These are phyloP conservation scores for Chrysoporthe cubensis DNA, from an alignment of 2,329 filamentous ascomycete genomes.

Conservation along the genomic window DNA sequence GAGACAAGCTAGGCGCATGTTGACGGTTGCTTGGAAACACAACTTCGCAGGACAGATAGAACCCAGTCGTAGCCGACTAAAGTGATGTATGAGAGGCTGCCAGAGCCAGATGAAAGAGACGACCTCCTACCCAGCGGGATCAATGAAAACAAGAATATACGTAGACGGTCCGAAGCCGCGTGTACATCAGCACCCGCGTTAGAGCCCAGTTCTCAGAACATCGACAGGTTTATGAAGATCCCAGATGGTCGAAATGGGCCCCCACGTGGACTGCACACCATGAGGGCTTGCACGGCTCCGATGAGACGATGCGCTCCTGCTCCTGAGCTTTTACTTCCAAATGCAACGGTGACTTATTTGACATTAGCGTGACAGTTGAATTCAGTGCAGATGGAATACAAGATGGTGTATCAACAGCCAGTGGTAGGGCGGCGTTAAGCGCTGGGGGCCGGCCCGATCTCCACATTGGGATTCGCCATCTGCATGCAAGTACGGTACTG, in stretches of 20 bases:
- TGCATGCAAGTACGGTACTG: no score
- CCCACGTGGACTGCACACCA: neutral
- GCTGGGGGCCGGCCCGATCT: neutral
- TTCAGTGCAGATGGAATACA: neutral
- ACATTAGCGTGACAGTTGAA: neutral
- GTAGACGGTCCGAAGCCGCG: neutral
- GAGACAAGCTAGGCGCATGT: slow-evolving; percentile 70
- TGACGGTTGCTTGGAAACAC: slow-evolving; percentile 23
- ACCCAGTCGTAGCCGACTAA: neutral
- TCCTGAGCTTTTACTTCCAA: neutral
- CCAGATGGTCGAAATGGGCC: neutral
- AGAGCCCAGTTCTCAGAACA: neutral
- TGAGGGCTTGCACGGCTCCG: neutral
- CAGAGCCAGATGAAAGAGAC: neutral
- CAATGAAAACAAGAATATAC: neutral
- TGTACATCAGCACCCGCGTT: neutral
- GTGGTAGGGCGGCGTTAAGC: slow-evolving; percentile 5
- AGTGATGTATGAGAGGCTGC: neutral
- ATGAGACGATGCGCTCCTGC: neutral
- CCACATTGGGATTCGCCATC: neutral
- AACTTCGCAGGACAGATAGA: neutral
- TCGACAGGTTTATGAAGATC: neutral
- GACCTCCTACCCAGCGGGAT: neutral
- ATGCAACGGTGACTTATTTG: neutral
- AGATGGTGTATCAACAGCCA: neutral